Percentiles rank a stretch among this genome's conserved stretches.
phyloP scores from a whole-genome alignment of 2,329 filamentous ascomycete species.

The Clarireedia monteithiana region DNA sequence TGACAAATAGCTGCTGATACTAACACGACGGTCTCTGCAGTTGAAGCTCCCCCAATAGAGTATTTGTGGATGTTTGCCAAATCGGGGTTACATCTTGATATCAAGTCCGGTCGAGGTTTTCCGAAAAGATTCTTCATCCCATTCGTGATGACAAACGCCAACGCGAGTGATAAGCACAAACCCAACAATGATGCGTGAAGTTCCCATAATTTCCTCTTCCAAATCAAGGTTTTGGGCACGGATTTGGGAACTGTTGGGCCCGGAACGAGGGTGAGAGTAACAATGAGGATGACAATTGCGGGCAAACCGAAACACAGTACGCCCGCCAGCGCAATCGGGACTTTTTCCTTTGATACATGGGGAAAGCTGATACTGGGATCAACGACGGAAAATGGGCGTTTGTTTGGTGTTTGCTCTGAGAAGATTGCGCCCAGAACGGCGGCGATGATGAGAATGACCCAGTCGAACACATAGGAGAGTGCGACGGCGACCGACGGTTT shows the following conservation, averaged over 20 bases:
- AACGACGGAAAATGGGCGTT: constrained; percentile 62
- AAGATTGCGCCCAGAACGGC: constrained; percentile 1
- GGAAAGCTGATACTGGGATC: constrained; percentile 76
- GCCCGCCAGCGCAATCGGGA: constrained; percentile 58
- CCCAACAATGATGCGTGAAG: constrained; percentile 81
- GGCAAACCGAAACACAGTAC: constrained; percentile 59
- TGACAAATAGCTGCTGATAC: constrained; percentile 73
- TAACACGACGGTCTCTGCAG: constrained; percentile 46
- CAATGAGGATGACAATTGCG: constrained; percentile 56
- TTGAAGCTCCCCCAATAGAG: constrained; percentile 53
- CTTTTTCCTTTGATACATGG: constrained; percentile 60
- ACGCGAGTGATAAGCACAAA: constrained; percentile 62
- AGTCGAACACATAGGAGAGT: constrained; percentile 8
- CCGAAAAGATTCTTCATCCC: constrained; percentile 72
- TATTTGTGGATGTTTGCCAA: constrained; percentile 51
- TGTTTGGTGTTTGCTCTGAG: constrained; percentile 44
- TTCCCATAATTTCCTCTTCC: constrained; percentile 85
- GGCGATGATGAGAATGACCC: constrained; percentile 5
- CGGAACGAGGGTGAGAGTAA: constrained; percentile 64
- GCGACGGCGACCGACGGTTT: neutral
- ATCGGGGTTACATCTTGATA: constrained; percentile 71
- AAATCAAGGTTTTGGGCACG: constrained; percentile 57
- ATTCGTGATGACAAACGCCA: constrained; percentile 73
- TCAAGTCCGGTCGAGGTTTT: constrained; percentile 55
- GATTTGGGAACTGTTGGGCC: constrained; percentile 57